Base-by-base conservation (phyloP, 2,329 filamentous ascomycete species). In the Zopfia rhizophila region DNA sequence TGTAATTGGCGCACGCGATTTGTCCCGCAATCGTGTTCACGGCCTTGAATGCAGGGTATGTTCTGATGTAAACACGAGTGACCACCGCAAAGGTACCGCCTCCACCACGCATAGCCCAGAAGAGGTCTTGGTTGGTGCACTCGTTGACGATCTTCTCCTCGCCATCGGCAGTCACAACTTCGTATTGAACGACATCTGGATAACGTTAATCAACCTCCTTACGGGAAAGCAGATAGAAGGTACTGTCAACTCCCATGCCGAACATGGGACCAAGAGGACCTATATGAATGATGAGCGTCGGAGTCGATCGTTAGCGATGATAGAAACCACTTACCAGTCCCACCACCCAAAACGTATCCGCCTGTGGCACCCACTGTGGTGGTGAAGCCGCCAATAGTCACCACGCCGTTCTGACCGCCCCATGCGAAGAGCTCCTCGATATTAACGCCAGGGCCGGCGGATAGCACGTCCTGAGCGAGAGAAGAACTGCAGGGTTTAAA, bases 81-180 rank as follows among this genome's bases (percentile, higher is more conserved):
- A 40, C 25, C 13, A 23, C 37, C 7, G 24, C 37, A 14, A 40
- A 40, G 5, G 7, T 18, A 6, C 61, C 61, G 3, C 66, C 65
- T 17, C 68, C 67, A 43, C 72, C 71, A 21, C 71, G 64, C 47
- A 74, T 61, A 3, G 70, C 71, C 55, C 60, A 67, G 55, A 71
- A 76, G 6, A 76, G 38, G 21, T 67, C 63, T 19, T 10, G 27
- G 17, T 36, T 36, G 6, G 32, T 36, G 32, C 32, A 36, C 5
- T 18, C 13, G 18, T 36, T 36, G 6, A 13, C 32, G 7, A 21
- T 21, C 14, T 36, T 31, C 29, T 7, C 16, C 7, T 36, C 17
- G 12, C 32, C 32, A 36, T 17, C 13, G 6, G 32, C 13, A 18
- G 32, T 36, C 7, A 36, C 18, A 7, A 36, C 32, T 17, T 36